Conservation (phyloP, 495 filamentous ascomycete species). For the Neurospora sp. region DNA sequence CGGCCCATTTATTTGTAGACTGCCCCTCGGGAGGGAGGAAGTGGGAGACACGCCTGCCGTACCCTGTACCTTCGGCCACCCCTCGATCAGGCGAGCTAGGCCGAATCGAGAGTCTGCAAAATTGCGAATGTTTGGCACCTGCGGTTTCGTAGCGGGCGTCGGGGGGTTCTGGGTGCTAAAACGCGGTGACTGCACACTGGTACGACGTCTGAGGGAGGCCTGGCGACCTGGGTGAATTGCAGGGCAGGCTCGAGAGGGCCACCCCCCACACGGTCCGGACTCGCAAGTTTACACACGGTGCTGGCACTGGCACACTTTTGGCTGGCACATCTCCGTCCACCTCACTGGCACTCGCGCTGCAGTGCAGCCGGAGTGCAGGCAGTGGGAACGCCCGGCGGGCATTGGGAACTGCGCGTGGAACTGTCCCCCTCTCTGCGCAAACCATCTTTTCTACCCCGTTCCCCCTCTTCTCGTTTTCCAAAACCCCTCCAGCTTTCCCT, state of each 20-base stretch:
- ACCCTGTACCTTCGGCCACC: conserved; percentile 4
- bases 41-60: conserved; percentile 1
- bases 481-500: conserved; percentile 23
- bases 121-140: conserved; percentile 12
- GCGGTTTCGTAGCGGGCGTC: neutral
- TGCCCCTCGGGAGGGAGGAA: conserved; percentile 2
- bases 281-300: conserved; percentile 3
- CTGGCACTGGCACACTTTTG: neutral
- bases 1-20: conserved; percentile 2
- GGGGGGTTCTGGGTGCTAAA: conserved; percentile 5
- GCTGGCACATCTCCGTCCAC: neutral
- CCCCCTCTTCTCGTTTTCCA: conserved; percentile 20
- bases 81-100: conserved; percentile 4
- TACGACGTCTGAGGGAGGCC: neutral
- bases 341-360: conserved; percentile 1
- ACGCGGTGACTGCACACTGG: conserved; percentile 8
- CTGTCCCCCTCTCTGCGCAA: conserved; percentile 14
- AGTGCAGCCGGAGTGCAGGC: conserved; percentile 1
- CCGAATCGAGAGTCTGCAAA: conserved; percentile 17
- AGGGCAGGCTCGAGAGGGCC: conserved; percentile 2
- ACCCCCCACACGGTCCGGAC: conserved; percentile 11
- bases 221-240: neutral
- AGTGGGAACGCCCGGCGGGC: neutral
- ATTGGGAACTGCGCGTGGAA: conserved; percentile 12
- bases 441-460: conserved; percentile 25